Base-by-base conservation (phyloP, 1,284 basidiomycete species). In the Ustanciosporium gigantosporum region DNA sequence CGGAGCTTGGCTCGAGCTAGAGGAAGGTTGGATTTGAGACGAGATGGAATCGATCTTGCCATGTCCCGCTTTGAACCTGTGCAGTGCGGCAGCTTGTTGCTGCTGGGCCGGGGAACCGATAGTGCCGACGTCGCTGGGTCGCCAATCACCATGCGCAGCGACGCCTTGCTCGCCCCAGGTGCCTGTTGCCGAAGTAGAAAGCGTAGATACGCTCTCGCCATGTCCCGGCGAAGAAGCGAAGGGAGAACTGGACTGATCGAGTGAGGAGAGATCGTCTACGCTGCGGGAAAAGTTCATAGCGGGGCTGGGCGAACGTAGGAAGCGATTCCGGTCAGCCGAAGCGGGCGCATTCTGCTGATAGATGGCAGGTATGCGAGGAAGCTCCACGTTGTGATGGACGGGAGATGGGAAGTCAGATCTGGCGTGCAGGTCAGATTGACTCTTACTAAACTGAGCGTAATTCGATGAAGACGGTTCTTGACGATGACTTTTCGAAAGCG, bases 161-260 rank as follows among this genome's bases (percentile, higher is more conserved):
- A 70, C 45, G 24, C 68, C 68, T 21, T 67, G 66, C 36, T 71
- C 68, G 25, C 59, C 68, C 68, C 58, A 69, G 4, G 51, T 64
- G 21, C 41, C 67, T 6, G 41, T 34, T 6, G 41, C 41, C 19
- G 32, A 22, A 22, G 51, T 51, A 29, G 44, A 37, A 1, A 51
- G 39, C 14, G 52, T 45, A 14, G 59, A 57, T 19, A 25, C 31
- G 59, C 52, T 52, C n/a, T 47, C 48, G n/a, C 52, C 52, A 34
- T 52, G 51, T 11, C 44, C 59, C 7, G 55, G 42, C 3, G 62
- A 46, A 24, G 44, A 24, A 1, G 57, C 22, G n/a, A 43, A 45
- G 8, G 56, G 44, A 17, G 61, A 47, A 3, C 41, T 27, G 11
- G 62, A 39, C 25, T 37, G 48, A 4, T 60, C 57, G 16, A 25